Evolutionary conservation across 2,329 filamentous ascomycete species (phyloP).

Genomic region (Herpomyces periplanetae): DNA sequence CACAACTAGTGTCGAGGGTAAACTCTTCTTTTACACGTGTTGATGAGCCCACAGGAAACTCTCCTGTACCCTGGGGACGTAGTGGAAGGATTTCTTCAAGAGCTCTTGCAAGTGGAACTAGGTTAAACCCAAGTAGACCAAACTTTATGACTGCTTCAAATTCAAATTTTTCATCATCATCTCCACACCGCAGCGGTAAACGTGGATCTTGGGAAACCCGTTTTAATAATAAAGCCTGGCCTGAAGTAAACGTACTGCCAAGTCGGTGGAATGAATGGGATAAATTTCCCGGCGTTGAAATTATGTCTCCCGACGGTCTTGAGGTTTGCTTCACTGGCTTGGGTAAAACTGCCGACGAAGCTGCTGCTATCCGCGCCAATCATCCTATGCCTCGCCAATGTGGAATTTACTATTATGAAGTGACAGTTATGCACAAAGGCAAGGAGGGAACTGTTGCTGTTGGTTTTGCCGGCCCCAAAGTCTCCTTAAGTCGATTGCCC

Average conservation of each 20-base stretch:
- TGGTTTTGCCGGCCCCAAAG: constrained; percentile 18
- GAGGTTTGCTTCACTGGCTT: constrained; percentile 22
- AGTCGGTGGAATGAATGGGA: constrained; percentile 45
- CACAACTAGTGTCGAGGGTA: too few species aligned
- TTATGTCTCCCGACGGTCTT: constrained; percentile 27
- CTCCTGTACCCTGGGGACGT: too few species aligned
- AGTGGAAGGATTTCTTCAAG: too few species aligned
- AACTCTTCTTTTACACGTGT: too few species aligned
- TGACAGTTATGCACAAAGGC: constrained; percentile 21
- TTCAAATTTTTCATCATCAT: too few species aligned
- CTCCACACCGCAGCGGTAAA: too few species aligned
- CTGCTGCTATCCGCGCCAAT: constrained; percentile 42
- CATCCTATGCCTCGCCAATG: constrained; percentile 55
- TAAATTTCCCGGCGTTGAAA: constrained; percentile 29
- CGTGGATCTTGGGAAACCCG: too few species aligned
- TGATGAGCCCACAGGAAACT: too few species aligned
- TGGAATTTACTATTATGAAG: constrained; percentile 78
- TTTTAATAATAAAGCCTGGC: constrained; percentile 19
- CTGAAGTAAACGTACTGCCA: constrained; percentile 26
- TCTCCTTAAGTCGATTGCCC: constrained; percentile 17
- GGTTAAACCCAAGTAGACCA: too few species aligned
- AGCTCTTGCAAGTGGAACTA: too few species aligned
- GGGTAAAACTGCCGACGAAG: constrained; percentile 24
- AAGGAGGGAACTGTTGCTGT: constrained; percentile 27
- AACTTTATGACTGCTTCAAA: too few species aligned